Base-by-base conservation (phyloP, 2,329 filamentous ascomycete species). In the Dactylellina cionopaga region DNA sequence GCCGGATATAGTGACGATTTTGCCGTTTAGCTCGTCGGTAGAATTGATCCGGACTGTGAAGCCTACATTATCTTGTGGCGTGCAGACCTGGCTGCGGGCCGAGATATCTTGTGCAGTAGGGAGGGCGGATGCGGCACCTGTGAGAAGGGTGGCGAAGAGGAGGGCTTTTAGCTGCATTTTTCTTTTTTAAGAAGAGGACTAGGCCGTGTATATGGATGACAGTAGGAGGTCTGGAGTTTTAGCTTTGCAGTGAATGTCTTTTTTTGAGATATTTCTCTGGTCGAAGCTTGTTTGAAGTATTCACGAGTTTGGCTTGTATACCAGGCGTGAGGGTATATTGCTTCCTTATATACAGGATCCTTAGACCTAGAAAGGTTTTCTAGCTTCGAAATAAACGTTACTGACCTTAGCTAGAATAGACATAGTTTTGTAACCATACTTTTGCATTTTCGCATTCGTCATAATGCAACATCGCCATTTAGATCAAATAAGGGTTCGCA, bases 1-100 rank as follows among this genome's bases (percentile, higher is more conserved):
- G 44, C 31, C 37, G 1, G 51, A 39, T 29, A 72, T 65, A n/a
- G 43, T 44, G 44, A 72, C 33, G 37, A 72, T 59, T 22, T 72
- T 72, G 59, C 46, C 46, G 46, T 72, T 44, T 7, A 72, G 52
- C 5, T 54, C 46, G 11, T 72, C 59, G 2, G 68, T 72, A 15
- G 68, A 72, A 39, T 72, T 72, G n/a, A 72, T 65, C 37, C 68
- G 68, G 46, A 72, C 68, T 22, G 52, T 59, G 59, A 72, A 72
- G 13, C 68, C 68, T 0, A 39, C 54, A 27, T 72, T 52, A 7
- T 72, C 68, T 49, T 65, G 58, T 35, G 68, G 68, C 22, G 59
- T 72, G 52, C 68, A 72, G 13, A 72, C 27, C n/a, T n/a, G 51
- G 7, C 59, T 46, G 29, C 68, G 68, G 17, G 37, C 0, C 27